Base-by-base conservation (phyloP, 768 basidiomycete species). In the Termitomyces sp. region DNA sequence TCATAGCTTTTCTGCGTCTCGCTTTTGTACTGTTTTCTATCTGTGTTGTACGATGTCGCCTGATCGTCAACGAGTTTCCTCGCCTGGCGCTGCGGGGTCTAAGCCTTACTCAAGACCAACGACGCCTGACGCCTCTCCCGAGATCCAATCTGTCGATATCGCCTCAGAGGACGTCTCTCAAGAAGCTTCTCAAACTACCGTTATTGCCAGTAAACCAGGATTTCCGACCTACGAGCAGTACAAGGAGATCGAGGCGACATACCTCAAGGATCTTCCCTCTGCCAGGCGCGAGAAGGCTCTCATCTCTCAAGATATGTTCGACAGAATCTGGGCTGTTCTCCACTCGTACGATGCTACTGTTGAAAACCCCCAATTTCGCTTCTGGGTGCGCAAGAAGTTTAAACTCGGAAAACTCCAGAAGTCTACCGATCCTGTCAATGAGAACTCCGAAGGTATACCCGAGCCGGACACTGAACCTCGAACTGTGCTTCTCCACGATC, bases 321-420 rank as follows among this genome's bases (percentile, higher is more conserved):
- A 87, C 72, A 74, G 83, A 44, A 85, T 91, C 69, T 86, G 86
- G 81, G 80, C 83, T 61, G 83, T 87, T 21, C 74, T 92, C 25
- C 77, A 80, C 37, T 71, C 80, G 54, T 82, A 83, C 6, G 75
- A 78, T 1, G 68, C 74, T 27, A 65, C 64, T 19, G 74, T 74
- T 23, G 74, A 76, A 58, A 85, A 82, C 2, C 80, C 89, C 1
- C 88, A 90, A 65, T 92, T 91, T 68, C 81, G 88, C 41, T 90
- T 85, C 70, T 92, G 90, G 90, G 89, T 84, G 12, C 84, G 89
- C 64, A 89, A 89, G 75, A 91, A 87, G 85, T 92, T 92, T 67
- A 74, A 70, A 43, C 63, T 86, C 7, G 76, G 77, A 62, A 72
- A 72, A 43, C 65, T 69, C 7, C 69, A 51, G 21, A 53, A 74